These are phyloP conservation scores for Epichloe hybrida DNA, from an alignment of 2,329 filamentous ascomycete species.

Conservation along the genomic window DNA sequence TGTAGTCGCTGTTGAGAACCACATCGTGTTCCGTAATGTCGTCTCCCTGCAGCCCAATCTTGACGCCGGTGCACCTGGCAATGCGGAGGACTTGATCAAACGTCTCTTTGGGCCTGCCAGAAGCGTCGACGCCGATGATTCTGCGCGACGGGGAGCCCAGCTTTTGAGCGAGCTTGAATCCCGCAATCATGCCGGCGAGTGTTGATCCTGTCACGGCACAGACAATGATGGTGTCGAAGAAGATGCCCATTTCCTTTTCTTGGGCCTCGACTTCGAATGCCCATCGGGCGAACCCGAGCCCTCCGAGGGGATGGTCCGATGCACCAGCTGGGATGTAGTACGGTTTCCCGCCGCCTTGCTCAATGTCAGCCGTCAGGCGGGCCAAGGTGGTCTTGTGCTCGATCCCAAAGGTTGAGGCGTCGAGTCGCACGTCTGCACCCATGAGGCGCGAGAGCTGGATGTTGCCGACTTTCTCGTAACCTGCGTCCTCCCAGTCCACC, in stretches of 20 bases:
- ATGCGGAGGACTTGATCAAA: conserved; percentile 53
- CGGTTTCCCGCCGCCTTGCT: conserved; percentile 40
- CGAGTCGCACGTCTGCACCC: conserved; percentile 49
- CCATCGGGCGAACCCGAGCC: conserved; percentile 57
- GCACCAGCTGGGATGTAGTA: conserved; percentile 63
- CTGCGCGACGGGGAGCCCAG: conserved; percentile 31
- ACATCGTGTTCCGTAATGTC: conserved; percentile 51
- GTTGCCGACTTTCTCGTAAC: conserved; percentile 54
- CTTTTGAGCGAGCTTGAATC: conserved; percentile 50
- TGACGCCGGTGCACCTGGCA: conserved; percentile 46
- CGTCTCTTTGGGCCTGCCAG: conserved; percentile 35
- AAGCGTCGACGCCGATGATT: conserved; percentile 51
- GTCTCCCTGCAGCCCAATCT: conserved; percentile 45
- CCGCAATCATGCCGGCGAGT: conserved; percentile 58
- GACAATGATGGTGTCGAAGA: conserved; percentile 55
- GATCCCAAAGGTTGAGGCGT: conserved; percentile 50
- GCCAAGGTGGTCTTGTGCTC: conserved; percentile 51
- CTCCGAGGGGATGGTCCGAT: conserved; percentile 56
- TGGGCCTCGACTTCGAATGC: conserved; percentile 54
- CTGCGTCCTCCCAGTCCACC: conserved; percentile 47
- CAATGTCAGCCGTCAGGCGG: conserved; percentile 38
- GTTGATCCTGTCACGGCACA: conserved; percentile 61
- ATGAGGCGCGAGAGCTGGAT: conserved; percentile 57
- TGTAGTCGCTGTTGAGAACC: conserved; percentile 39
- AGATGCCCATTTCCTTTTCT: conserved; percentile 45